phyloP scores from a whole-genome alignment of 176 grass and related monocot genomes.

The barley (Hordeum vulgare) region MorexV3_pseudomolecules_assembly NC_058518.1:253496229-253496728 shows the following conservation, averaged over 20 bases:
- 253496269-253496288: too few species aligned
- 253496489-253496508: neutral
- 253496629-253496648: neutral
- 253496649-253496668: neutral
- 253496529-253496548: neutral
- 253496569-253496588: neutral
- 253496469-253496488: slow-evolving; percentile 11
- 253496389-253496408: neutral
- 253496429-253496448: neutral
- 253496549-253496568: neutral
- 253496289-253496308: too few species aligned
- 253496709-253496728: slow-evolving; percentile 78
- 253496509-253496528: neutral
- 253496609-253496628: slow-evolving; percentile 14
- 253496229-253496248: too few species aligned
- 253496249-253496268: too few species aligned
- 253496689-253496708: slow-evolving; percentile 13
- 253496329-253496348: too few species aligned
- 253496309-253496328: too few species aligned
- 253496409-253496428: neutral
- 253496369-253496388: neutral
- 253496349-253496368: neutral
- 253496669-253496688: neutral
- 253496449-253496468: neutral
- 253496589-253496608: slow-evolving; percentile 6